Base-by-base conservation (phyloP, 2,329 filamentous ascomycete species). In the Fusarium incarnatum region DNA sequence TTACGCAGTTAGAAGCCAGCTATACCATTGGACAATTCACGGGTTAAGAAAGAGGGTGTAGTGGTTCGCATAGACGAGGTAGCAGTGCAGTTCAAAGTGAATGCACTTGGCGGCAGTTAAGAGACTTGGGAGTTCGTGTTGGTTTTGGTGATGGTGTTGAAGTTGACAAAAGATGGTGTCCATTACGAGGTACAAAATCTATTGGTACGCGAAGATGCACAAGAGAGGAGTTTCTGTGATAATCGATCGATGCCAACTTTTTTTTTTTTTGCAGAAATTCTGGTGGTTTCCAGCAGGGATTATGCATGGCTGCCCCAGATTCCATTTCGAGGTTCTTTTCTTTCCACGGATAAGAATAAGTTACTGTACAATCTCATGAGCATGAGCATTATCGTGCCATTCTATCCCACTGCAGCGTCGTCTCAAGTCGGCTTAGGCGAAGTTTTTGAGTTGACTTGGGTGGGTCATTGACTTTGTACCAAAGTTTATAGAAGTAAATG, bases 11-110 rank as follows among this genome's bases (percentile, higher is more conserved):
- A 40, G 32, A 50, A 42, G 32, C 42, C 42, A 53, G 49, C 37
- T 10, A 40, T 10, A 37, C 34, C 11, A 70, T 71, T 70, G 68
- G 67, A 37, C 68, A 71, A 70, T 70, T 70, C 34, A 37, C 34
- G 62, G 34, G 32, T 49, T 47, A 45, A 20, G 32, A 49, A 61
- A 61, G 48, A 63, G 34, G 67, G 67, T 70, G 66, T 56, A 56
- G 52, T 64, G 23, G 52, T 42, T 41, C 49, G 53, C 48, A 56
- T 44, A 57, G 57, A 57, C 53, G 28, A 54, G 53, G 46, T 67
- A 53, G 45, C 47, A 68, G 40, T 52, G 28, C 49, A 52, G 34
- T 11, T 52, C 16, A 9, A 27, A 13, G 20, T 28, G 32, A 11
- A 27, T 40, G 44, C 47, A 48, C 63, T 68, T 68, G 53, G 53